Conservation (phyloP, 1,284 basidiomycete species). For the Sporisorium sorghi region DNA sequence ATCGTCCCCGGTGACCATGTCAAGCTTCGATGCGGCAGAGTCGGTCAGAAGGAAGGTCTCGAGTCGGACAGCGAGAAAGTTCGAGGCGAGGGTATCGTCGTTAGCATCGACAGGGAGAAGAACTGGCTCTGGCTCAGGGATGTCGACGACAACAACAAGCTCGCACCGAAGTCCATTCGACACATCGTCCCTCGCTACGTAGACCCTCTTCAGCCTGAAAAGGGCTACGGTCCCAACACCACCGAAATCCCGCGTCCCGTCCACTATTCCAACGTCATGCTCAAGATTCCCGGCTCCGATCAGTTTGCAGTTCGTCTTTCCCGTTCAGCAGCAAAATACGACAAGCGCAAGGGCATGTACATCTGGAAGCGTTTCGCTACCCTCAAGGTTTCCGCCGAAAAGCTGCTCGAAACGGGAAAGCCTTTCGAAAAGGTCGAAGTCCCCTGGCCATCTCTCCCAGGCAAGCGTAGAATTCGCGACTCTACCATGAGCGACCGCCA, state of each 20-base stretch:
- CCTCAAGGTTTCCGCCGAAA: constrained; percentile 51
- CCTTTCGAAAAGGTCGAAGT: constrained; percentile 59
- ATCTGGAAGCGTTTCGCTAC: constrained; percentile 66
- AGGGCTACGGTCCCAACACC: constrained; percentile 62
- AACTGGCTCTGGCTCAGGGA: constrained; percentile 66
- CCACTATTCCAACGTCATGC: constrained; percentile 68
- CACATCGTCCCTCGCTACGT: constrained; percentile 61
- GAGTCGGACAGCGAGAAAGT: constrained; percentile 42
- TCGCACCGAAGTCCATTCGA: constrained; percentile 60
- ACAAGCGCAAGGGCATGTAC: constrained; percentile 58
- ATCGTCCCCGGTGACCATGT: constrained; percentile 70
- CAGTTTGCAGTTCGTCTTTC: constrained; percentile 60
- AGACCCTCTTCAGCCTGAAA: constrained; percentile 56
- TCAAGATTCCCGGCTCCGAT: constrained; percentile 64
- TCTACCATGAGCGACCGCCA: constrained; percentile 39
- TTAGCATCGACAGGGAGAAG: constrained; percentile 59
- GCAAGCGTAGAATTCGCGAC: constrained; percentile 29
- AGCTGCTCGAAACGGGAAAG: constrained; percentile 43
- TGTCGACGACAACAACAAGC: constrained; percentile 58
- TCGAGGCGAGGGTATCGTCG: constrained; percentile 64
- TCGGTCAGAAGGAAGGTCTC: constrained; percentile 50
- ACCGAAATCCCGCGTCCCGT: constrained; percentile 61
- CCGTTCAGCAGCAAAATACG: constrained; percentile 52
- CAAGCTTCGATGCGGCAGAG: constrained; percentile 63
- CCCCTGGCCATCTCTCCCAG: constrained; percentile 62